Percentiles rank a stretch among this genome's conserved stretches.
These are phyloP conservation scores for Proliferodiscus dingleyae DNA, from an alignment of 2,329 filamentous ascomycete genomes.

Conservation along the genomic window DNA sequence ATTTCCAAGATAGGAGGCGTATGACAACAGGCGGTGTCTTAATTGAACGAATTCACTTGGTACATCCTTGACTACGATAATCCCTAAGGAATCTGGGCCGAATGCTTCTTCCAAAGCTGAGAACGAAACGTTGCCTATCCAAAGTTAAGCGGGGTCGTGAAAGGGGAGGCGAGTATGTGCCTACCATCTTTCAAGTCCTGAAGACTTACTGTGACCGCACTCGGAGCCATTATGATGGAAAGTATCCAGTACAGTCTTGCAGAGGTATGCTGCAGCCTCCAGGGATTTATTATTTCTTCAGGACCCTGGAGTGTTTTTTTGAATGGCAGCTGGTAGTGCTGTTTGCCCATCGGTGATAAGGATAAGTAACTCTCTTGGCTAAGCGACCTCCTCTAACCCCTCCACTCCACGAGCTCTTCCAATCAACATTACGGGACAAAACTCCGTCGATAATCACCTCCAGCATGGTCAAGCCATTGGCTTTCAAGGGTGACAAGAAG, in stretches of 20 bases:
- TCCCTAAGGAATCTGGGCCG: slow-evolving; percentile 83
- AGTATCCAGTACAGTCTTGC: neutral
- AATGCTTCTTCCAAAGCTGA: slow-evolving; percentile 73
- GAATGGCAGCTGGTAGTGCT: no score
- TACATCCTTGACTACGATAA: slow-evolving; percentile 87
- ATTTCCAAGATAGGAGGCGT: slow-evolving; percentile 84
- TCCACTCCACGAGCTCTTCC: neutral
- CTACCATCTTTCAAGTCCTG: slow-evolving; percentile 54
- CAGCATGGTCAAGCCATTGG: slow-evolving; percentile 79
- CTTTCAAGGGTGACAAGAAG: slow-evolving; percentile 98
- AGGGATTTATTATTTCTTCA: no score
- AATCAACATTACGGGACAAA: neutral
- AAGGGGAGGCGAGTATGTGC: neutral
- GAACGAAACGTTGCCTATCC: slow-evolving; percentile 60
- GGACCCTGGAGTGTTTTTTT: no score
- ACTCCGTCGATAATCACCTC: slow-evolving; percentile 7
- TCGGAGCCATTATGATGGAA: slow-evolving; percentile 20
- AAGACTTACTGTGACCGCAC: slow-evolving; percentile 50
- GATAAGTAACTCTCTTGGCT: no score
- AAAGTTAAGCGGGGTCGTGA: slow-evolving; percentile 10
- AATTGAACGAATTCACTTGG: slow-evolving; percentile 67
- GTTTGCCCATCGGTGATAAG: no score
- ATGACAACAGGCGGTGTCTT: slow-evolving; percentile 71
- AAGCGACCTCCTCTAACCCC: no score
- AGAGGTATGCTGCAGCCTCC: no score